Evolutionary conservation across 306 rosid genomes (phyloP).

Genomic region (Inga laurina): DNA sequence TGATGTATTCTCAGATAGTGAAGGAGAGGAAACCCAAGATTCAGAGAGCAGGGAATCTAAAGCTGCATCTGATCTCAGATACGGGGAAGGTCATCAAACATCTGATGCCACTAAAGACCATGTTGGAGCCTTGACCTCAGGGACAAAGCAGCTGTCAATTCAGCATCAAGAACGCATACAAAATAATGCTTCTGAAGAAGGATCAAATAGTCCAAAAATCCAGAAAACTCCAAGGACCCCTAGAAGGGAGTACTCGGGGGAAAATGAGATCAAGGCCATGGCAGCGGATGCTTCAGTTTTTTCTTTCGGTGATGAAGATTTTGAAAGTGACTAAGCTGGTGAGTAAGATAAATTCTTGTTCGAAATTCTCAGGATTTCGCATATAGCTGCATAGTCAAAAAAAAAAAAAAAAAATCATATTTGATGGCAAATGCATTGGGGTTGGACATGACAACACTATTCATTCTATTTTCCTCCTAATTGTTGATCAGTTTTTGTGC

Average conservation of each 20-base stretch:
- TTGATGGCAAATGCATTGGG: constrained; percentile 12
- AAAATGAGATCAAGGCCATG: constrained; percentile 73
- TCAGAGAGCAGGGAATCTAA: constrained; percentile 29
- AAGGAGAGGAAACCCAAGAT: constrained; percentile 60
- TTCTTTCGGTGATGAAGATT: constrained; percentile 84
- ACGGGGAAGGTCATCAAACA: constrained; percentile 38
- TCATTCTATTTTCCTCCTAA: constrained; percentile 11
- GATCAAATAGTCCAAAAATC: constrained; percentile 34
- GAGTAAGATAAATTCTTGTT: not conserved
- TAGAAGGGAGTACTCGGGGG: constrained; percentile 45
- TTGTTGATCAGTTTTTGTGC: constrained; percentile 22
- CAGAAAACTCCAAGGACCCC: constrained; percentile 35
- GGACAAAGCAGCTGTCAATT: constrained; percentile 44
- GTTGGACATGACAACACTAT: constrained; percentile 17
- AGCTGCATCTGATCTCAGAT: constrained; percentile 32
- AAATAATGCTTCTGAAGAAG: constrained; percentile 38
- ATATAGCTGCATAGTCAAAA: not conserved
- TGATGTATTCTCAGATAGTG: constrained; percentile 88
- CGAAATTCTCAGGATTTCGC: constrained; percentile 18
- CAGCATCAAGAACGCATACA: constrained; percentile 32
- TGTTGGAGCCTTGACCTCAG: constrained; percentile 35
- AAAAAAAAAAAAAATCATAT: constrained; percentile 3
- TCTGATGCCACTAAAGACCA: constrained; percentile 44
- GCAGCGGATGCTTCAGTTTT: constrained; percentile 99
- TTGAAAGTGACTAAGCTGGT: constrained; percentile 71